phyloP scores from a whole-genome alignment of 306 rosid species.

The Corylus americana region DNA sequence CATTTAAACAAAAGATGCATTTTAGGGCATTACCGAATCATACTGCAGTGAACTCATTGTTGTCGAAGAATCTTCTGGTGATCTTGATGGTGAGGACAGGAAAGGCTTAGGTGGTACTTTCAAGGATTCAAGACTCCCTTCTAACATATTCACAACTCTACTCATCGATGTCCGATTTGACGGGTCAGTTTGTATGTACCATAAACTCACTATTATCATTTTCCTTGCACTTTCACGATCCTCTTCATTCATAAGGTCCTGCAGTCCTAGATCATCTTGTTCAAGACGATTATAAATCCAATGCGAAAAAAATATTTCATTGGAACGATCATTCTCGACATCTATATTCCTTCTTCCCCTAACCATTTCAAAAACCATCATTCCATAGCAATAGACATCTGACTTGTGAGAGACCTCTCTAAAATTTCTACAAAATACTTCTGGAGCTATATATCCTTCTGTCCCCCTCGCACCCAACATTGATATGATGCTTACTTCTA shows the following conservation, averaged over 20 bases:
- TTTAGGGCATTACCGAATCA: neutral
- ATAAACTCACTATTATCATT: constrained; percentile 34
- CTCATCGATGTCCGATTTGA: constrained; percentile 26
- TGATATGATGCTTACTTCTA: constrained; percentile 26
- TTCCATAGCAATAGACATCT: constrained; percentile 42
- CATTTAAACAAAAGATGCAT: neutral
- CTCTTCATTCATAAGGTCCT: neutral
- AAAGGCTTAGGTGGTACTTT: constrained; percentile 39
- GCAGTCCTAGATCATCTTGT: neutral
- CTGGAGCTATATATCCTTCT: constrained; percentile 39
- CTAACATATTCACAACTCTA: constrained; percentile 40
- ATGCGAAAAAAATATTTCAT: constrained; percentile 38
- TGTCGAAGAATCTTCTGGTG: neutral
- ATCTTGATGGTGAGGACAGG: constrained; percentile 26
- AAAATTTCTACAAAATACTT: constrained; percentile 33
- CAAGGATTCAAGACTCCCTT: constrained; percentile 25
- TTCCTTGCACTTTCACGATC: constrained; percentile 19
- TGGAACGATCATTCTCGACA: constrained; percentile 5
- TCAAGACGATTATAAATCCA: constrained; percentile 38
- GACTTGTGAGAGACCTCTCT: constrained; percentile 43
- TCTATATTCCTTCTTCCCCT: constrained; percentile 35
- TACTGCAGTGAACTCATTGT: neutral
- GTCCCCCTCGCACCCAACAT: constrained; percentile 38
- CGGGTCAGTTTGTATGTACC: constrained; percentile 39
- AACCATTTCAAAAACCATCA: constrained; percentile 46